These are phyloP conservation scores for Leccinum subfulvum DNA, from an alignment of 1,284 basidiomycete genomes.

Conservation along the genomic window DNA sequence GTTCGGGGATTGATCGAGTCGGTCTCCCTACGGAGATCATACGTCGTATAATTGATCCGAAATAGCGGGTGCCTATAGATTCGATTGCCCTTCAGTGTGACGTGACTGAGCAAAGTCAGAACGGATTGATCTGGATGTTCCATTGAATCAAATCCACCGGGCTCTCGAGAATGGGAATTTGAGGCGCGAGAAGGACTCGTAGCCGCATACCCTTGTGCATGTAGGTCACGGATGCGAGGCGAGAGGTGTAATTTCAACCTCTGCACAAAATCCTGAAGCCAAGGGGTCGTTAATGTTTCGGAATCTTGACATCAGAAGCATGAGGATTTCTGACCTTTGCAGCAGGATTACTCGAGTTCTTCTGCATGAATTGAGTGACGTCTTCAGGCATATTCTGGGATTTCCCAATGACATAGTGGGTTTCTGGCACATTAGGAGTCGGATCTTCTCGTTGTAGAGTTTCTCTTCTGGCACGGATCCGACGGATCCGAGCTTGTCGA, in stretches of 20 bases:
- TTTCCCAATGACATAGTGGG: not conserved
- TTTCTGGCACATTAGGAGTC: not conserved
- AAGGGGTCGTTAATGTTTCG: not conserved
- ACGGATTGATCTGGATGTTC: not conserved
- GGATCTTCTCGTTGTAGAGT: not conserved
- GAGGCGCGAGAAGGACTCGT: not conserved
- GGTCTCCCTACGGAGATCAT: not conserved
- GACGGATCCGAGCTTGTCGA: not conserved
- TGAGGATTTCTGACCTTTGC: not conserved
- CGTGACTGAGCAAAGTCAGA: not conserved
- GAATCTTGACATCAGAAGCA: not conserved
- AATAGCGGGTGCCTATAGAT: not conserved
- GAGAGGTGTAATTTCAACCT: not conserved
- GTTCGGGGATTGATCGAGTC: slow-evolving; percentile 1
- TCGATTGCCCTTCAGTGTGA: not conserved
- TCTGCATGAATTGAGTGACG: not conserved
- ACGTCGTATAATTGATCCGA: not conserved
- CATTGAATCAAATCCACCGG: not conserved
- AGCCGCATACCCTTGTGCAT: not conserved
- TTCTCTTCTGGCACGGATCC: not conserved
- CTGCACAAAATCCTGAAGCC: not conserved
- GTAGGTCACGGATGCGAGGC: not conserved
- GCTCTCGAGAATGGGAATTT: not conserved
- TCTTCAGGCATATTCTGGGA: not conserved
- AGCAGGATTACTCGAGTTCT: not conserved